Base-by-base conservation (phyloP, 164 flowering plant species). In the Houttuynia cordata region DNA sequence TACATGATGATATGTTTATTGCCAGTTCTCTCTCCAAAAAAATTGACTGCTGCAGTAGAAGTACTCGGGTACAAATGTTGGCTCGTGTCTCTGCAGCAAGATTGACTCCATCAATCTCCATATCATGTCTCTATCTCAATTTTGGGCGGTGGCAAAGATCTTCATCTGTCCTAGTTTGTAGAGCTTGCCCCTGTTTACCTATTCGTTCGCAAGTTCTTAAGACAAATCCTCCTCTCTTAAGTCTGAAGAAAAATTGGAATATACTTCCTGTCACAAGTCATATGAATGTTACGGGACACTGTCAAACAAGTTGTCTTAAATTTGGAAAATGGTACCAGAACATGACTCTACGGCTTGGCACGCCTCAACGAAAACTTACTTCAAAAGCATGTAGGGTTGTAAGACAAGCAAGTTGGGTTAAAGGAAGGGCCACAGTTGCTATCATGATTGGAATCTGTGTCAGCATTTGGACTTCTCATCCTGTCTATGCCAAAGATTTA, bases 401-500 rank as follows among this genome's bases (percentile, higher is more conserved):
- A n/a, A 71, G 81, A 55, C 60, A 71, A 22, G 20, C 71, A n/a
- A 67, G 74, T 52, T 75, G 78, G 84, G 64, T 65, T 21, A 66
- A 53, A 56, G 75, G 81, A 49, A 68, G 63, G 71, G 76, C 76
- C 12, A 73, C 75, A 12, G 70, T 75, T 19, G 78, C 87, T 50
- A 58, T 89, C 59, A 49, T 78, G 40, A 67, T 77, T 66, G 88
- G 92, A 57, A 55, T 79, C 34, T 67, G 78, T 53, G 71, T 87
- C 63, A 83, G 88, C 63, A 74, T 62, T 70, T 83, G 85, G 10
- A 73, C 66, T 68, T 75, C 77, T 49, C 64, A 77, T 64, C 78
- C 86, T 61, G 80, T 67, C 22, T 73, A 78, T 73, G 83, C 89
- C 52, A 90, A 85, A 76, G 77, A 81, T 64, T 54, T 75, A 20